These are phyloP conservation scores for Mortierella sp. DNA, from an alignment of 371 early-diverging fungal species.

Conservation along the genomic window DNA sequence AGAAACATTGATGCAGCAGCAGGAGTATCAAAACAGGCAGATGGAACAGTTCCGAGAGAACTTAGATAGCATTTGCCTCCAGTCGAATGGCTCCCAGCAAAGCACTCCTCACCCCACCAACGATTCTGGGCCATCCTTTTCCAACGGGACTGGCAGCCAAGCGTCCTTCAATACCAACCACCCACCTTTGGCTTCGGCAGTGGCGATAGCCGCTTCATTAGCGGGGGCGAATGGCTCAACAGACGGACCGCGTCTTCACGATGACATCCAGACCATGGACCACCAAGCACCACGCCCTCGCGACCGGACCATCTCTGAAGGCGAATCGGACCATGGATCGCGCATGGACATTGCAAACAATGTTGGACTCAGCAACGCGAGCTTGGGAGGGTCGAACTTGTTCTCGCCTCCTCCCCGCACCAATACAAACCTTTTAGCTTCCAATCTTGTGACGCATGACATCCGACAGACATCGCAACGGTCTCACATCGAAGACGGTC, in stretches of 20 bases:
- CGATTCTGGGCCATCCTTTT: background rate
- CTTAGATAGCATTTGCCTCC: constrained; percentile 1
- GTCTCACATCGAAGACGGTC: constrained; percentile 49
- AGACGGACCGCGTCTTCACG: background rate
- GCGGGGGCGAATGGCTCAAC: background rate
- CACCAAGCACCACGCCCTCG: constrained; percentile 5
- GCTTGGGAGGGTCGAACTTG: constrained; percentile 29
- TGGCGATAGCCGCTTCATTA: constrained; percentile 13
- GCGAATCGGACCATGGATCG: background rate
- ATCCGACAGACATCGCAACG: constrained; percentile 26
- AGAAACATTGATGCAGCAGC: constrained; percentile 26
- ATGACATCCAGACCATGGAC: background rate
- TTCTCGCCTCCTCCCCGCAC: constrained; percentile 36
- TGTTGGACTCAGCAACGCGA: constrained; percentile 1
- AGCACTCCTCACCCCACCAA: constrained; percentile 3
- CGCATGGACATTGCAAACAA: background rate
- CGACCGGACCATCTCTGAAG: constrained; percentile 12
- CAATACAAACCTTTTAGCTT: constrained; percentile 28
- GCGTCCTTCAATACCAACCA: background rate
- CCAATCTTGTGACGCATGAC: constrained; percentile 44
- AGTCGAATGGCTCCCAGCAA: background rate
- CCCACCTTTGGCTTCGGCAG: constrained; percentile 18
- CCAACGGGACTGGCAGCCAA: background rate
- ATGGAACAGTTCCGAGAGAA: constrained; percentile 26
- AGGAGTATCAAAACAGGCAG: constrained; percentile 40